phyloP scores from a whole-genome alignment of 2,329 filamentous ascomycete genomes.

The Curvularia spicifera region DNA sequence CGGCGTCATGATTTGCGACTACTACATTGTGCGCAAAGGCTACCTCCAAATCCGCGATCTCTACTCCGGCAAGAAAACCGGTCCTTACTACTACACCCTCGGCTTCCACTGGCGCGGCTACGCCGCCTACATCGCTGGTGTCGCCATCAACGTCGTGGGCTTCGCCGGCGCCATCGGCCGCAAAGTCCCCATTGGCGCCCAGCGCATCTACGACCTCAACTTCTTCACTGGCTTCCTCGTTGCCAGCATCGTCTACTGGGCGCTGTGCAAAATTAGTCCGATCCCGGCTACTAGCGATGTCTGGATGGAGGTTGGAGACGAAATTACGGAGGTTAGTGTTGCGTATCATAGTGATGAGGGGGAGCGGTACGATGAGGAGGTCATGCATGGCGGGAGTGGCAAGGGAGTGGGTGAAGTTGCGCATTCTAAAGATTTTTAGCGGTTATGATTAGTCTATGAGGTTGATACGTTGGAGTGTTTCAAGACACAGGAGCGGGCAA shows the following conservation, averaged over 20 bases:
- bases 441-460: no score
- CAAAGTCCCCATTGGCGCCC: constrained; percentile 75
- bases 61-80: constrained; percentile 71
- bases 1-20: constrained; percentile 88
- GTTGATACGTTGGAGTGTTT: not conserved
- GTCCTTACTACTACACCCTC: constrained; percentile 74
- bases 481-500: not conserved
- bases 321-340: constrained; percentile 37
- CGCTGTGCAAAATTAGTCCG: constrained; percentile 71
- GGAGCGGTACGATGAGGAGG: constrained; percentile 39
- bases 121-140: constrained; percentile 79
- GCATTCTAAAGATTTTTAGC: constrained; percentile 21
- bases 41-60: constrained; percentile 80
- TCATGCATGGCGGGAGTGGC: constrained; percentile 27
- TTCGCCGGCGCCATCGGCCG: constrained; percentile 81
- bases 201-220: constrained; percentile 88
- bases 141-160: constrained; percentile 88
- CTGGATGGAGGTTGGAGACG: constrained; percentile 77
- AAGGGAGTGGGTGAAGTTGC: constrained; percentile 23
- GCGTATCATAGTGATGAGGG: constrained; percentile 37
- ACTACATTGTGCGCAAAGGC: constrained; percentile 83
- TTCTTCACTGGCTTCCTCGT: constrained; percentile 87
- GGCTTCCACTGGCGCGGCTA: constrained; percentile 88
- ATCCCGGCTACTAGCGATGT: constrained; percentile 74
- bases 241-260: constrained; percentile 70